Evolutionary conservation across 2,329 filamentous ascomycete species (phyloP).

Genomic region (Malbranchea zuffiana): DNA sequence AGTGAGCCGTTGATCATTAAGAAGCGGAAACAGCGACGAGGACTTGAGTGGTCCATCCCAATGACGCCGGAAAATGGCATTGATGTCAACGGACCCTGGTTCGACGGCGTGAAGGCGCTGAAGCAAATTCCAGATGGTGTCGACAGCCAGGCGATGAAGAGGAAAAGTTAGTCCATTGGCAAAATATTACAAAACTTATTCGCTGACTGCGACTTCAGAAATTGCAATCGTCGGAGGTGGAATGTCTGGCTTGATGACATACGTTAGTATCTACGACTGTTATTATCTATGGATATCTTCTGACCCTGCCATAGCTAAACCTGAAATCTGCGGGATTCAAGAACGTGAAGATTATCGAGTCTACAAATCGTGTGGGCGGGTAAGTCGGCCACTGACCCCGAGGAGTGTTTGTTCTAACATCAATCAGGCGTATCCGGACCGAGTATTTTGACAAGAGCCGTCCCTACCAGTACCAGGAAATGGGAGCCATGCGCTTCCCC

Average conservation of each 20-base stretch:
- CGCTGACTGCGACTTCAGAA: conserved; percentile 12
- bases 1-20: background rate
- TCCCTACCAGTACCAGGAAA: conserved; percentile 21
- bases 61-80: conserved; percentile 7
- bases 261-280: background rate
- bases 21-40: no score
- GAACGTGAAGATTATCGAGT: conserved; percentile 38
- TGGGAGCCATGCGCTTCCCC: conserved; percentile 22
- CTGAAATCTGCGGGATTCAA: no score
- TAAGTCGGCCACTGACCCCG: conserved; percentile 17
- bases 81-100: conserved; percentile 20
- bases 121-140: conserved; percentile 8
- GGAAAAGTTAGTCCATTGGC: conserved; percentile 9
- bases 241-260: conserved; percentile 37
- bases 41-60: background rate
- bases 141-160: conserved; percentile 3
- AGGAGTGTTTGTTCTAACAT: background rate
- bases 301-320: conserved; percentile 35
- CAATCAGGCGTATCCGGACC: conserved; percentile 25
- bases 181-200: conserved; percentile 1
- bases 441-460: conserved; percentile 27
- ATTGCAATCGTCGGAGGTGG: conserved; percentile 36
- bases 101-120: conserved; percentile 19
- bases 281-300: conserved; percentile 15
- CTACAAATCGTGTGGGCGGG: conserved; percentile 33